Evolutionary conservation across 768 basidiomycete species (phyloP), one percentile per base, ranked within the genome.

Genomic region (Phaeotremella fagi): DNA sequence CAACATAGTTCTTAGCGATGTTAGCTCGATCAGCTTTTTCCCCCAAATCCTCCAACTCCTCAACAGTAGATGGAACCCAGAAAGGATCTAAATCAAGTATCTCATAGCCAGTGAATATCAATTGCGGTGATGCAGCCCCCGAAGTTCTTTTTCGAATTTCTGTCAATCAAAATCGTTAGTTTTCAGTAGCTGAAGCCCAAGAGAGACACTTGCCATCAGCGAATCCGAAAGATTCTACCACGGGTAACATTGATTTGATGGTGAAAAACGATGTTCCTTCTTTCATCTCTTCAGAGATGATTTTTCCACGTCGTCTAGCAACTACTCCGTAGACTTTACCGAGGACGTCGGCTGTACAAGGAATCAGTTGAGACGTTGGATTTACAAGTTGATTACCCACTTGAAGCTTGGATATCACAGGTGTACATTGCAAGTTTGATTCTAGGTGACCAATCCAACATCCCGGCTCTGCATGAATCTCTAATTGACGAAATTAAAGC

Each of bases 361-460:
- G 31, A 33, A 33, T 7, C 7, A 33, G 16, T 7, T 7, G 12
- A 23, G 33, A 50, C 26, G 37, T n/a, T 22, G 35, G 43, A 42
- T 46, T 36, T 38, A n/a, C 12, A 47, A 47, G 44, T 33, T 57
- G 24, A 52, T 41, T 20, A 79, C 88, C 69, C 71, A 97, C 92
- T 89, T 15, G 94, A 91, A 1, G 92, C 89, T 76, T 97, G 95
- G 49, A 99, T 98, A 68, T 98, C 92, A 74, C 94, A 99, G 12
- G 87, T 85, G 73, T 99, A 99, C 90, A 98, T 98, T 0, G 95
- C 95, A 61, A 99, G 78, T 84, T 92, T 88, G 61, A 99, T 80
- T 52, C 95, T 80, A 14, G 95, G 95, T 1, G 92, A 97, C 95
- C 95, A 99, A 74, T 98, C 95, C 41, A 98, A 77, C 52, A 99